Base-by-base conservation (phyloP, 805 yeast genomes). In the Geotrichum ghanense region DNA sequence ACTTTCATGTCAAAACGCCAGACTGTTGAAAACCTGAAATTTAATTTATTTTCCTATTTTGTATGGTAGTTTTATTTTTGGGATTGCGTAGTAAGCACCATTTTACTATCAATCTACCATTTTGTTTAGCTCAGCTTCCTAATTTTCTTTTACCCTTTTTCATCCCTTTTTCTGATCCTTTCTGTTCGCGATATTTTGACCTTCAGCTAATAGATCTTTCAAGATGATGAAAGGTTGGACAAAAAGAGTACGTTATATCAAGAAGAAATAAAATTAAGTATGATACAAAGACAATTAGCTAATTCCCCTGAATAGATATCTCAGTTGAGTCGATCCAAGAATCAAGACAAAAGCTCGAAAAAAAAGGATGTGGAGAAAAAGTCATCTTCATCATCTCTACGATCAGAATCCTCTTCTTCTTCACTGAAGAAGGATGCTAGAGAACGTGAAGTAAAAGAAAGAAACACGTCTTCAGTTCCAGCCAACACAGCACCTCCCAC, bases 161-260 rank as follows among this genome's bases (percentile, higher is more conserved):
- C 14, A 31, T 31, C 37, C 37, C 37, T 31, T 31, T 31, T 31
- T 31, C 37, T 31, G 37, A 12, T 31, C 37, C 37, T n/a, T 31
- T 31, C 16, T 12, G 16, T 31, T n/a, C 10, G 16, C 37, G 19
- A 31, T 16, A 31, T 6, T 31, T n/a, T 16, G 16, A 31, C 16
- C 37, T 31, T 31, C 16, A 12, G 37, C n/a, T n/a, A n/a, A n/a
- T n/a, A 31, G 12, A 31, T 31, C 37, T 6, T 31, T 31, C 37
- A 31, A 16, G 37, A 63, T 60, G 65, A 63, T 63, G 68, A 63
- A 62, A 55, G 64, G 66, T 45, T 63, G 68, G 68, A 63, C 68
- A 23, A 62, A 61, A 51, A 57, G 67, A 41, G 62, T 63, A 49
- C 42, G 56, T 50, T 14, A 21, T 31, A 24, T 40, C 44, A 40